Base-by-base conservation (phyloP, 2,329 filamentous ascomycete species). In the Trichoderma simmonsii region DNA sequence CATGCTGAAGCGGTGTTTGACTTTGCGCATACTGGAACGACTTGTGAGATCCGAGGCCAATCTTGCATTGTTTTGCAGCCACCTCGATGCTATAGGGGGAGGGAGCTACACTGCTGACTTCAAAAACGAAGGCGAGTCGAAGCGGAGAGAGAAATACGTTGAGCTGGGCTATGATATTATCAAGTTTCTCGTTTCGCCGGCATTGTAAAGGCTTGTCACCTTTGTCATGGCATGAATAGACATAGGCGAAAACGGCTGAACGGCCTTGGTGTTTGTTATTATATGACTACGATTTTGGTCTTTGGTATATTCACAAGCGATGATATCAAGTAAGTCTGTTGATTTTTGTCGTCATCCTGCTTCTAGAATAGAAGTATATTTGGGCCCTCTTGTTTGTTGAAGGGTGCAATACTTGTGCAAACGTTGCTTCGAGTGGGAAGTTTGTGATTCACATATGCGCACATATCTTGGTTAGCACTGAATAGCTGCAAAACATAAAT, bases 1-100 rank as follows among this genome's bases (percentile, higher is more conserved):
- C 75, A 82, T 93, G 43, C 79, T 94, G 56, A 82, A 83, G 72
- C 84, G 86, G 7, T 87, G 90, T 72, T 75, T 90, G 12, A 81
- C 86, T 21, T 81, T 78, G 21, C 82, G 83, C 36, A 80, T 79
- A 0, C 76, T 90, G 24, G 84, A 87, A 75, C 75, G 76, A 34
- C 75, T 88, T 15, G 79, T 86, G 18, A 74, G 70, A 5, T 77
- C 76, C 26, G 78, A 75, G 24, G 78, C 78, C 57, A 79, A 79
- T 21, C 74, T 81, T 4, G 77, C 80, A 30, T 77, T 83, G 59
- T 86, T 91, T 75, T 79, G 79, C 51, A 81, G 85, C 73, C 82
- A 88, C 59, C 80, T 91, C 32, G 81, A 84, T 48, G 81, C 80
- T 7, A 76, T 90, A 26, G 86, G 90, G 39, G 78, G 79, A 3